phyloP scores from a whole-genome alignment of 352 stramenopile genomes.

The Phytophthora podocarpi region DNA sequence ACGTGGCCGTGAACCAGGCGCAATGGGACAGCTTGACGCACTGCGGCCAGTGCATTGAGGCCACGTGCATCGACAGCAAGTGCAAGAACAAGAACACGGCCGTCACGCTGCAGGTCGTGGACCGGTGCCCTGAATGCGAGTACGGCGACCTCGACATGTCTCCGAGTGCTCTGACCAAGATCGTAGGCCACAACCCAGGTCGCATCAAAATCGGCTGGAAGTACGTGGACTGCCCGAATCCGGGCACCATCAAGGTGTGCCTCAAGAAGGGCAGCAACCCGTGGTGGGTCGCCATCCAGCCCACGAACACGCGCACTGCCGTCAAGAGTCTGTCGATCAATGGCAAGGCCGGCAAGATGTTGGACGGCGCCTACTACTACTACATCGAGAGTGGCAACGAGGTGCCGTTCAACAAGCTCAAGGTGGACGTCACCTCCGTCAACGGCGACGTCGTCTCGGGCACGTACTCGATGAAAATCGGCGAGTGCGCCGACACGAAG shows the following conservation, averaged over 20 bases:
- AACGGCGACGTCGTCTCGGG: slow-evolving; percentile 19
- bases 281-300: slow-evolving; percentile 34
- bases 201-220: slow-evolving; percentile 37
- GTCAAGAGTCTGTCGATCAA: slow-evolving; percentile 33
- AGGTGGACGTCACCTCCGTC: slow-evolving; percentile 26
- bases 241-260: slow-evolving; percentile 35
- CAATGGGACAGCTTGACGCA: slow-evolving; percentile 33
- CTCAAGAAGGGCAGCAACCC: slow-evolving; percentile 32
- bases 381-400: slow-evolving; percentile 24
- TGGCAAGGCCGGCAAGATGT: slow-evolving; percentile 22
- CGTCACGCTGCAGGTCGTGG: slow-evolving; percentile 32
- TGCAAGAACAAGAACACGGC: slow-evolving; percentile 29
- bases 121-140: slow-evolving; percentile 26
- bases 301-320: slow-evolving; percentile 24
- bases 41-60: slow-evolving; percentile 35
- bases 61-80: slow-evolving; percentile 31
- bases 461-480: slow-evolving; percentile 30
- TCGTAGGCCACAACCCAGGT: slow-evolving; percentile 30
- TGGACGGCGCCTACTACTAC: slow-evolving; percentile 32
- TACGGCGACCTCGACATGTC: slow-evolving; percentile 36
- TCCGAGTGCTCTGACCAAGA: slow-evolving; percentile 28
- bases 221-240: slow-evolving; percentile 35
- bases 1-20: slow-evolving; percentile 33
- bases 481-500: slow-evolving; percentile 25
- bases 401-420: slow-evolving; percentile 28